phyloP scores from a whole-genome alignment of 768 basidiomycete genomes.

The Dioszegia hungarica region DNA sequence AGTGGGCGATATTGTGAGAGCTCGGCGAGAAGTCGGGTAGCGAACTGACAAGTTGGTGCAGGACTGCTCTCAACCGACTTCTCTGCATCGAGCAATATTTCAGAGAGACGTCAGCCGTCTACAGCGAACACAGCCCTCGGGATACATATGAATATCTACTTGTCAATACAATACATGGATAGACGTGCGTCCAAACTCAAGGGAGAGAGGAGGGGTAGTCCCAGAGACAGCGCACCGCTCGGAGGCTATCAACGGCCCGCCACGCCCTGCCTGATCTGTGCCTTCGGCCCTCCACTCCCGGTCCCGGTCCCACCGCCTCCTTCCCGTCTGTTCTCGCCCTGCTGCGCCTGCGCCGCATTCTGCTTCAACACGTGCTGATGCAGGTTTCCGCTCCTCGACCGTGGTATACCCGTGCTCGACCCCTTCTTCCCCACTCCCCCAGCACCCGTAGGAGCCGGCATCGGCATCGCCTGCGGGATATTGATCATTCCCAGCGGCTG shows the following conservation, averaged over 20 bases:
- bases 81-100: too few species aligned
- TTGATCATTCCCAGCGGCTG: slow-evolving; percentile 27
- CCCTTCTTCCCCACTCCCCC: neutral
- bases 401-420: neutral
- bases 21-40: too few species aligned
- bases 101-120: too few species aligned
- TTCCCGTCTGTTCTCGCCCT: neutral
- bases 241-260: neutral
- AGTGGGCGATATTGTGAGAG: too few species aligned
- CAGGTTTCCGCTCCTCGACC: neutral
- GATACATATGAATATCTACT: too few species aligned
- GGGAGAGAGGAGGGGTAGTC: too few species aligned
- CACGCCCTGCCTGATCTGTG: neutral
- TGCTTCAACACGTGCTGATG: slow-evolving; percentile 25
- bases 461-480: neutral
- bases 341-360: slow-evolving; percentile 18
- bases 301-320: neutral
- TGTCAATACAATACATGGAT: too few species aligned
- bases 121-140: too few species aligned
- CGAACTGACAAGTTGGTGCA: too few species aligned
- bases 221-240: too few species aligned
- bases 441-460: neutral
- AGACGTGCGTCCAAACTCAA: too few species aligned
- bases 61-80: too few species aligned
- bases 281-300: neutral